Percentiles rank a stretch among this genome's conserved stretches.
Conservation (phyloP, 768 basidiomycete genomes). For the Boletus barrowsii region DNA sequence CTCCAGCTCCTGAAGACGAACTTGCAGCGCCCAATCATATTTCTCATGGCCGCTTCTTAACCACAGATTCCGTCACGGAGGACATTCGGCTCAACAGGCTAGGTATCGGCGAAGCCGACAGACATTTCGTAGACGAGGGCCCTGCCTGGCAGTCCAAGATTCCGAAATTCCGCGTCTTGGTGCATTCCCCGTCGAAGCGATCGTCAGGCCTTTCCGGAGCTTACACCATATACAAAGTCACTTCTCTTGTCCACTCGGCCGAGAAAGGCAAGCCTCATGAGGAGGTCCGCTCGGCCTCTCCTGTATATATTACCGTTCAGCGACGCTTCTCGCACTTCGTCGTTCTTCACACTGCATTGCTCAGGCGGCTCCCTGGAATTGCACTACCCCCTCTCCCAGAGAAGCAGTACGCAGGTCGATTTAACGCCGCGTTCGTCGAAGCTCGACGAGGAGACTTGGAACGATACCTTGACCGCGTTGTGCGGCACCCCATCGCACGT, state of each 20-base stretch:
- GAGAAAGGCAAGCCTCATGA: conserved; percentile 19
- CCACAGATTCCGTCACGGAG: conserved; percentile 41
- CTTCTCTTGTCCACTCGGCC: conserved; percentile 41
- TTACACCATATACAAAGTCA: conserved; percentile 74
- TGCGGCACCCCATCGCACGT: conserved; percentile 72
- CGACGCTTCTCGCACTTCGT: conserved; percentile 86
- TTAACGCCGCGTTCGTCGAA: conserved; percentile 79
- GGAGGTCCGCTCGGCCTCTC: conserved; percentile 29
- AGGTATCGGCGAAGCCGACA: conserved; percentile 58
- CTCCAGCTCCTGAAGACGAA: conserved; percentile 31
- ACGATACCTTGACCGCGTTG: conserved; percentile 66
- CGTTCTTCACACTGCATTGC: conserved; percentile 68
- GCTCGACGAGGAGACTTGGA: conserved; percentile 79
- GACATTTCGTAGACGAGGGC: conserved; percentile 67
- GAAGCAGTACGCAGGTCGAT: conserved; percentile 80
- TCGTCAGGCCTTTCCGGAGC: conserved; percentile 63
- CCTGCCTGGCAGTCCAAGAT: conserved; percentile 73
- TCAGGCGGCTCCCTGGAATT: conserved; percentile 68
- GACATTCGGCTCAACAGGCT: conserved; percentile 36
- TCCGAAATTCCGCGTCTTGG: conserved; percentile 67
- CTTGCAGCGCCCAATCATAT: conserved; percentile 16
- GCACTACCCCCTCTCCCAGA: conserved; percentile 81
- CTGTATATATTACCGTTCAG: conserved; percentile 67
- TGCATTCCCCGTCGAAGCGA: conserved; percentile 80
- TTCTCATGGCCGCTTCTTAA: conserved; percentile 27